These are phyloP conservation scores for Pyracantha coccinea DNA, from an alignment of 331 rosid species.

Conservation along the genomic window DNA sequence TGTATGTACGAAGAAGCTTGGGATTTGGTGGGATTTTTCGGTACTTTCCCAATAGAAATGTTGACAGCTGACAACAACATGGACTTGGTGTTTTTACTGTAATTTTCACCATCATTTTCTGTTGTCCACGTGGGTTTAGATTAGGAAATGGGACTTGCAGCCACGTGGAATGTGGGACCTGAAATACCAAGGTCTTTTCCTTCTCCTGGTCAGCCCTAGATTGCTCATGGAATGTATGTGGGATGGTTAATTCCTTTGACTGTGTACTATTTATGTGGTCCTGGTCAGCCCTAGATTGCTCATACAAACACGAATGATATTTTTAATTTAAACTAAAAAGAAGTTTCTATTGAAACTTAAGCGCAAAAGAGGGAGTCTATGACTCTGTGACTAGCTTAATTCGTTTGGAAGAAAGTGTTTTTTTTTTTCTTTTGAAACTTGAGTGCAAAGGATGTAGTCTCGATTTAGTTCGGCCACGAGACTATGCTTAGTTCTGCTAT, in stretches of 20 bases:
- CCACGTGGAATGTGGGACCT: slow-evolving; percentile 12
- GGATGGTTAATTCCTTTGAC: no score
- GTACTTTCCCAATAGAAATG: neutral
- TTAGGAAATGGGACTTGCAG: neutral
- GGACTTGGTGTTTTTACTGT: neutral
- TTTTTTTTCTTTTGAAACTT: no score
- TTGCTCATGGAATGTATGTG: neutral
- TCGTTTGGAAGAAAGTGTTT: no score
- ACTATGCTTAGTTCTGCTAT: no score
- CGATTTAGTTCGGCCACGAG: no score
- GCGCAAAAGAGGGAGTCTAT: neutral
- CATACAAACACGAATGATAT: no score
- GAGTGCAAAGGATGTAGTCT: no score
- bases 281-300: no score
- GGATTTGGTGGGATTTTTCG: slow-evolving; percentile 3
- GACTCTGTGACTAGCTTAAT: no score
- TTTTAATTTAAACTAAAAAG: no score
- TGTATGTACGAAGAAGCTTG: slow-evolving; percentile 6
- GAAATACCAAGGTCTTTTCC: neutral
- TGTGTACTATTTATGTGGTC: no score
- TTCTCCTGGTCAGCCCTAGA: neutral
- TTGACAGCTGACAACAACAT: slow-evolving; percentile 10
- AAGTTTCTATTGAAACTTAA: no score
- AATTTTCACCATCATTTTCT: neutral
- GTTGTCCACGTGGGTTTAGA: neutral